Base-by-base conservation (phyloP, 768 basidiomycete genomes). In the Cystofilobasidium macerans region DNA sequence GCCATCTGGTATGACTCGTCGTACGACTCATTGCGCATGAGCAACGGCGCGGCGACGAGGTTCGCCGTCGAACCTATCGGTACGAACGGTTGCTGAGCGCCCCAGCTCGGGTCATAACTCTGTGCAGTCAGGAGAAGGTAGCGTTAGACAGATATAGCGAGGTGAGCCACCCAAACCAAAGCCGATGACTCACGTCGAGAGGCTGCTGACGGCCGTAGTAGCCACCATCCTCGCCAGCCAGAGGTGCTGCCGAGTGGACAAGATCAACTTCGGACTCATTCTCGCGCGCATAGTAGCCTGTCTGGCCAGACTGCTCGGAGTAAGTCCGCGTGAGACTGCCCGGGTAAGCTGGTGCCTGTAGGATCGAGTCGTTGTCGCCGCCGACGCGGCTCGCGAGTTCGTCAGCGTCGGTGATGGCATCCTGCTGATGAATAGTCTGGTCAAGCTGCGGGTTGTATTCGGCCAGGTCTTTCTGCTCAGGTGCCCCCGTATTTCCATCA, bases 391-490 rank as follows among this genome's bases (percentile, higher is more conserved):
- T 43, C 42, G 54, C 56, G 14, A 54, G 30, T 3, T 33, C 40
- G n/a, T 53, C 47, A 24, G 18, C 30, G 12, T 36, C 30, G 28
- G 16, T 43, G 42, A 36, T 33, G 35, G 36, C 40, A 7, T 45
- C 33, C 28, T 58, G 56, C 38, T 40, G 35, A 32, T 67, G 65
- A 5, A 54, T 40, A 1, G 24, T 28, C 9, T 59, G 53, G 38
- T 67, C 65, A 40, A 38, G 36, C 2, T 30, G 32, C 1, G 65
- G 60, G 54, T 67, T 60, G 60, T 67, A 67, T 28, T 67, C 65
- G 53, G 40, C 33, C 18, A 61, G 58, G 12, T 61, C 58, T n/a
- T 43, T 51, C 56, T 59, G 57, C 45, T 33, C 26, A n/a, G n/a
- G 26, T 22, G 30, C 3, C n/a, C 4, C 24, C 1, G 6, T 16